phyloP scores from a whole-genome alignment of 257 asterid species.

The Solanum phureja region DNA sequence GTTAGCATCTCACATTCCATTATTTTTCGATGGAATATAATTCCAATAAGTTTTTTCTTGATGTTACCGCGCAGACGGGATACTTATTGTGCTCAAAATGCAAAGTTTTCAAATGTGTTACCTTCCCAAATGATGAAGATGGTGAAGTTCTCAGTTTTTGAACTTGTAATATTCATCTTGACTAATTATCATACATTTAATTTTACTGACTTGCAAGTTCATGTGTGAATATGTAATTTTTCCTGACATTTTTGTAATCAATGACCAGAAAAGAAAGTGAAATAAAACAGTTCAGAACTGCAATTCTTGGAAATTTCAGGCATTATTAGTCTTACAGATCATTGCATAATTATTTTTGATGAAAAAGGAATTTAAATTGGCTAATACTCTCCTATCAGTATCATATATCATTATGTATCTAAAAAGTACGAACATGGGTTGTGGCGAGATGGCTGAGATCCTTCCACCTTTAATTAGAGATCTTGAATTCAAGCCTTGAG shows the following conservation, averaged over 20 bases:
- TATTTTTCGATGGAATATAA: not conserved
- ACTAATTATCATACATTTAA: not conserved
- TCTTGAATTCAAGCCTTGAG: too few relatives aligned
- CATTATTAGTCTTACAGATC: not conserved
- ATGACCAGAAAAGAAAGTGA: not conserved
- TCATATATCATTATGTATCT: too few relatives aligned
- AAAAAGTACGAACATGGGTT: too few relatives aligned
- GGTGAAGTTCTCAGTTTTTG: slow-evolving; percentile 34
- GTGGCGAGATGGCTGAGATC: too few relatives aligned
- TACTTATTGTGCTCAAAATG: slow-evolving; percentile 57
- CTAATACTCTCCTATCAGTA: too few relatives aligned
- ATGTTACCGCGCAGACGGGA: slow-evolving; percentile 48
- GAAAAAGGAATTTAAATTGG: too few relatives aligned
- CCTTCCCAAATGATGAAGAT: slow-evolving; percentile 60
- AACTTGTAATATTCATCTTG: not conserved
- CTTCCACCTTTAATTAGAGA: too few relatives aligned
- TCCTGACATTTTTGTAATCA: not conserved
- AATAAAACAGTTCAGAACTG: not conserved
- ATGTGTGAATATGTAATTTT: not conserved
- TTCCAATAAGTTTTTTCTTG: not conserved
- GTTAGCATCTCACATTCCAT: not conserved
- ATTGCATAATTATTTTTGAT: not conserved
- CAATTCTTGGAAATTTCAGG: not conserved
- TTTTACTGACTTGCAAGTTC: not conserved
- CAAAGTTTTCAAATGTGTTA: slow-evolving; percentile 73